Base-by-base conservation (phyloP, 768 basidiomycete species). In the Naematelia encephala region DNA sequence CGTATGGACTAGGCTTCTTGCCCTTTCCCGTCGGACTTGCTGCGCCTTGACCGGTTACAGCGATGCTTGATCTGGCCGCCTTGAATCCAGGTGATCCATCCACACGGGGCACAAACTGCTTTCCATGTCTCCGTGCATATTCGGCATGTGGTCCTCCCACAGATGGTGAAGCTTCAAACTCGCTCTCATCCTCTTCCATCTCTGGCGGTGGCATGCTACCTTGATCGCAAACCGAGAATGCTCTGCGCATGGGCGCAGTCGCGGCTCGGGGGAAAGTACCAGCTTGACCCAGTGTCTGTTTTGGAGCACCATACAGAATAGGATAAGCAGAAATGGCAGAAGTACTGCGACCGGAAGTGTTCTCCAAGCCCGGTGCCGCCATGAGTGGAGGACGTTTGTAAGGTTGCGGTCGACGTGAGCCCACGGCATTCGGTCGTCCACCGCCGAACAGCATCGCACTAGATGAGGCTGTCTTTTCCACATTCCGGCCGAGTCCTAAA, bases 141-240 rank as follows among this genome's bases (percentile, higher is more conserved):
- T 65, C 66, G 16, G 64, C 67, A 19, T 68, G 64, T 12, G 49
- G 23, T 8, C 59, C 63, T 13, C 55, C 47, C 57, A 69, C 66
- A 21, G 64, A 68, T 5, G 68, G 72, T 3, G 69, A 70, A 2
- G 57, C 63, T 44, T 72, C 64, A 43, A 48, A 67, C 34, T 67
- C 68, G 46, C 60, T 69, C 55, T 71, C 68, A 39, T 70, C 71
- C 28, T 69, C 71, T 30, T 59, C 62, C 47, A 61, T 61, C 34
- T 73, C 69, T 16, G 34, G n/a, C n/a, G n/a, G n/a, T 27, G 61
- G 60, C 54, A 67, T 61, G 29, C 45, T 49, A 21, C 65, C 61
- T 48, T 75, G 73, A 53, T 75, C 73, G 63, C 73, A 75, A 0
- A 77, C 75, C 2, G 75, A 77, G 59, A 57, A 72, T 13, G 75